A percentile compares a stretch with the other conserved stretches of the same genome.
phyloP scores from a whole-genome alignment of 805 yeast species.

The Lipomyces orientalis region DNA sequence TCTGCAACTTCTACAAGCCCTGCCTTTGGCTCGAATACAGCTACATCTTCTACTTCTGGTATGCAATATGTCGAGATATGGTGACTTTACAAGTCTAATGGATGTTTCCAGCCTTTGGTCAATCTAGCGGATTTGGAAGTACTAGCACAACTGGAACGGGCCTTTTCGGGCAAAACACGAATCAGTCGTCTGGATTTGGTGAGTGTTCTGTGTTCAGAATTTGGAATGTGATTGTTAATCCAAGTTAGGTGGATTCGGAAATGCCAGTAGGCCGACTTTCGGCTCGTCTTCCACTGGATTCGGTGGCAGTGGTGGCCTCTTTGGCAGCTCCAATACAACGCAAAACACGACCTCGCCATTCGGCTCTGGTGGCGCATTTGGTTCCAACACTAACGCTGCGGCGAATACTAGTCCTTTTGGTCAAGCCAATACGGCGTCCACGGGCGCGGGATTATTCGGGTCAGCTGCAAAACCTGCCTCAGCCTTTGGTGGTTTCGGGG shows the following conservation, averaged over 20 bases:
- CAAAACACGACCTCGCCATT: conserved; percentile 24
- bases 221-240: neutral
- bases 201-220: neutral
- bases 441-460: conserved; percentile 35
- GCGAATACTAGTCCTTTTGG: conserved; percentile 36
- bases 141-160: conserved; percentile 34
- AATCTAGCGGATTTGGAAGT: conserved; percentile 15
- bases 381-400: conserved; percentile 28
- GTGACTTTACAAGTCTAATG: neutral
- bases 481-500: conserved; percentile 40
- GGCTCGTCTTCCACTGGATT: conserved; percentile 34
- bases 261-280: conserved; percentile 27
- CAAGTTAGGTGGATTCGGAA: conserved; percentile 34
- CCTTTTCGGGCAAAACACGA: conserved; percentile 51
- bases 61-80: neutral
- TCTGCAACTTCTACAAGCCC: conserved; percentile 19
- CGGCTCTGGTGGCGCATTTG: conserved; percentile 34
- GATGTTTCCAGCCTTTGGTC: conserved; percentile 18
- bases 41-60: conserved; percentile 16
- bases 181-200: conserved; percentile 35
- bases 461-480: conserved; percentile 35
- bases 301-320: conserved; percentile 35
- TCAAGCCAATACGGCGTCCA: conserved; percentile 25
- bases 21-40: conserved; percentile 25
- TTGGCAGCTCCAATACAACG: conserved; percentile 23